phyloP scores from a whole-genome alignment of 306 rosid genomes.

The Vigna mungo region DNA sequence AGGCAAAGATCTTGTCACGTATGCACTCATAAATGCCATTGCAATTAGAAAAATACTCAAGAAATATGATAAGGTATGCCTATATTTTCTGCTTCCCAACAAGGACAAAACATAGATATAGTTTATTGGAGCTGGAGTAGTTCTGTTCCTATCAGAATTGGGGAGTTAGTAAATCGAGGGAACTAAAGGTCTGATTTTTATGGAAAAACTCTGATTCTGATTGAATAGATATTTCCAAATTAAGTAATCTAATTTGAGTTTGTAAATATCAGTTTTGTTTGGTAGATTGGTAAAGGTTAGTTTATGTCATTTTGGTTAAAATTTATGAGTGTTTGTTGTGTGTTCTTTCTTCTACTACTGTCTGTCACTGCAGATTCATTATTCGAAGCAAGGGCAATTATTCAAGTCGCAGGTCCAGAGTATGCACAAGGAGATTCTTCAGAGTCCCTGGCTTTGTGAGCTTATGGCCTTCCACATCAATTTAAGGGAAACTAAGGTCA shows the following conservation, averaged over 20 bases:
- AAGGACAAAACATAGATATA: neutral
- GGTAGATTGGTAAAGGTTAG: neutral
- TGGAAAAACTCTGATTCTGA: neutral
- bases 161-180: too few relatives aligned
- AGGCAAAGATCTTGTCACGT: slow-evolving; percentile 88
- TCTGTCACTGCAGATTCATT: slow-evolving; percentile 71
- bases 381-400: slow-evolving; percentile 90
- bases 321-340: slow-evolving; percentile 1
- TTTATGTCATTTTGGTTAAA: slow-evolving; percentile 26
- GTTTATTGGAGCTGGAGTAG: neutral
- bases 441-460: slow-evolving; percentile 95
- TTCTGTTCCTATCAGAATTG: neutral
- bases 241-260: neutral
- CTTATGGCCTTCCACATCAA: slow-evolving; percentile 96
- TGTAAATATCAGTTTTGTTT: neutral
- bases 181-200: neutral
- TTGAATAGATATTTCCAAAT: neutral
- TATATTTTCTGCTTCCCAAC: neutral
- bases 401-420: slow-evolving; percentile 86
- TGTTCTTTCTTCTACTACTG: slow-evolving; percentile 15
- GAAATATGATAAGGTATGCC: slow-evolving; percentile 87
- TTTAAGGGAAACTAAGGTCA: slow-evolving; percentile 65
- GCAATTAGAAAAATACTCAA: slow-evolving; percentile 88
- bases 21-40: slow-evolving; percentile 82
- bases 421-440: slow-evolving; percentile 88